Evolutionary conservation across 495 filamentous ascomycete species (phyloP).

Genomic region (Annulohypoxylon bovei): DNA sequence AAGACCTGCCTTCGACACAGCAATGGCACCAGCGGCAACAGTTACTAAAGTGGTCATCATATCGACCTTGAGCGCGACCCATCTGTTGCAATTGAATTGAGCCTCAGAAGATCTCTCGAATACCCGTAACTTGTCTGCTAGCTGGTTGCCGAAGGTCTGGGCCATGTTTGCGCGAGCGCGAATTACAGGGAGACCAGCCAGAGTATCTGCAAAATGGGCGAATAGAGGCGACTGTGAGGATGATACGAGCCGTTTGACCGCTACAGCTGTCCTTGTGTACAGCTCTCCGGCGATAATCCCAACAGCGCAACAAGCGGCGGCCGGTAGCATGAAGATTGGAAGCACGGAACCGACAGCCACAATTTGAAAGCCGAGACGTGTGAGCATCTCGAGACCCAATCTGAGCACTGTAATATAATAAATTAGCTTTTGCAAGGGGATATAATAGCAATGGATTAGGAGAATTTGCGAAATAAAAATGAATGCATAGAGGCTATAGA

Average conservation of each 20-base stretch:
- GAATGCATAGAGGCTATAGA: background rate
- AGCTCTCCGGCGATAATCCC: constrained; percentile 59
- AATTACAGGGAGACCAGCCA: constrained; percentile 59
- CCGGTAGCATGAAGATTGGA: constrained; percentile 60
- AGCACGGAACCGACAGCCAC: constrained; percentile 60
- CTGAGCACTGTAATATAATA: constrained; percentile 44
- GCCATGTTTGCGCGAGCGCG: constrained; percentile 59
- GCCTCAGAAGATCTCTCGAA: constrained; percentile 54
- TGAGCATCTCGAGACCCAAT: constrained; percentile 50
- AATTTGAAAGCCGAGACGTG: constrained; percentile 55
- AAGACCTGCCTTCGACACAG: constrained; percentile 52
- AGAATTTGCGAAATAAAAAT: too few relatives aligned
- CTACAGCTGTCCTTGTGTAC: constrained; percentile 60
- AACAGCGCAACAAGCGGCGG: constrained; percentile 51
- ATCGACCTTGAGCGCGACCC: constrained; percentile 60
- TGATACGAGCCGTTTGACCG: constrained; percentile 54
- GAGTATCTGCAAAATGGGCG: constrained; percentile 61
- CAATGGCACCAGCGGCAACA: constrained; percentile 57
- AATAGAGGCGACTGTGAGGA: constrained; percentile 61
- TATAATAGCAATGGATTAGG: too few relatives aligned
- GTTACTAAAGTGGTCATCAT: constrained; percentile 59
- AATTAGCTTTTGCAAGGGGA: constrained; percentile 4
- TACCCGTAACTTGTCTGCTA: constrained; percentile 55
- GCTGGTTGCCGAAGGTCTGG: constrained; percentile 51
- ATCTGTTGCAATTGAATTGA: constrained; percentile 61